Evolutionary conservation across 2,329 filamentous ascomycete species (phyloP).

Genomic region (Neodidymelliopsis sp.): DNA sequence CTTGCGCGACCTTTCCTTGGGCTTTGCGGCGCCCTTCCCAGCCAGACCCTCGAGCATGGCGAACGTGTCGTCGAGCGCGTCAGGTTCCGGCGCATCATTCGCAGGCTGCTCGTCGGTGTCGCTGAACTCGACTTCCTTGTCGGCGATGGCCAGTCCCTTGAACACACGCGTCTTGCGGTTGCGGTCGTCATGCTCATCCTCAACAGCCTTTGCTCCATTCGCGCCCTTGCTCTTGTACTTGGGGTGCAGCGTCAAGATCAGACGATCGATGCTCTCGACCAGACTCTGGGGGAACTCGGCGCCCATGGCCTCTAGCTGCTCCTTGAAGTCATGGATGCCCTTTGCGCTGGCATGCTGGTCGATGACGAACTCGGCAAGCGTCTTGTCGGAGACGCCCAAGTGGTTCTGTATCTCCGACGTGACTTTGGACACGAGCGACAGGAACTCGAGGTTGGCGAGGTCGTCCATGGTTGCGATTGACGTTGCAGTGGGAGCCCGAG

Average conservation of each 20-base stretch:
- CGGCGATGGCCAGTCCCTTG: constrained; percentile 85
- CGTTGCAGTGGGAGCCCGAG: constrained; percentile 14
- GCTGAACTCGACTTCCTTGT: constrained; percentile 67
- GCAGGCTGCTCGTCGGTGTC: constrained; percentile 56
- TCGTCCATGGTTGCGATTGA: constrained; percentile 74
- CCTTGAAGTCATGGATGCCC: constrained; percentile 76
- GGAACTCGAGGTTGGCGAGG: constrained; percentile 85
- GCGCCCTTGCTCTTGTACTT: constrained; percentile 71
- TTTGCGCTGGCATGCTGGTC: constrained; percentile 82
- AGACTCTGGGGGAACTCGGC: constrained; percentile 86
- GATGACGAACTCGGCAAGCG: constrained; percentile 94
- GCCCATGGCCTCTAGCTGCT: constrained; percentile 75
- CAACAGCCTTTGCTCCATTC: constrained; percentile 46
- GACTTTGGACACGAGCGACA: constrained; percentile 94
- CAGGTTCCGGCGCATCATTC: constrained; percentile 56
- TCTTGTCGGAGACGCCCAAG: constrained; percentile 90
- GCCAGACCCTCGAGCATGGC: constrained; percentile 89
- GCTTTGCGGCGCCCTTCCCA: constrained; percentile 46
- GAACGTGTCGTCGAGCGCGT: constrained; percentile 90
- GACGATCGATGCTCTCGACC: constrained; percentile 87
- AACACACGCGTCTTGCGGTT: constrained; percentile 88
- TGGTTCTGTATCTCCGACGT: constrained; percentile 95
- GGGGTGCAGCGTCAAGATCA: constrained; percentile 90
- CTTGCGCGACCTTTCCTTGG: constrained; percentile 62
- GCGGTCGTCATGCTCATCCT: constrained; percentile 61